phyloP scores from a whole-genome alignment of 2,329 filamentous ascomycete species.

The Hirsutella minnesotensis region DNA sequence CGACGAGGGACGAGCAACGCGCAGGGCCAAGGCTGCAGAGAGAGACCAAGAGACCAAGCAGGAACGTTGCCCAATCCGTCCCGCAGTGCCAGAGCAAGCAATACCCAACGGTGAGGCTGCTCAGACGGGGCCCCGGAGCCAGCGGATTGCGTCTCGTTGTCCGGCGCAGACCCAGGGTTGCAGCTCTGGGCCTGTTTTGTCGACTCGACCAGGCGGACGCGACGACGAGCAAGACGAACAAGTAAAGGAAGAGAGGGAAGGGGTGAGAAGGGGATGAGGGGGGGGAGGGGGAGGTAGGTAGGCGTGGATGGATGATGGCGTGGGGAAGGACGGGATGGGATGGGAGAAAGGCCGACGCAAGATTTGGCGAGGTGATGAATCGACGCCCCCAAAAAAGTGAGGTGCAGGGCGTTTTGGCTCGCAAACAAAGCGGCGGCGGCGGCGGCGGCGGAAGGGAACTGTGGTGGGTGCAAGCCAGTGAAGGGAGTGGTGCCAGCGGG shows the following conservation, averaged over 20 bases:
- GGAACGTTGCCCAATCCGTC: slow-evolving; percentile 8
- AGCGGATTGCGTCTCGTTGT: neutral
- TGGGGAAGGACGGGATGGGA: slow-evolving; percentile 16
- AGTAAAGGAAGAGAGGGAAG: slow-evolving; percentile 7
- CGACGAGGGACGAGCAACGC: slow-evolving; percentile 6
- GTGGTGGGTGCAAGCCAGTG: no score
- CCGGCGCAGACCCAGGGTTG: slow-evolving; percentile 2
- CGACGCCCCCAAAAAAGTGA: slow-evolving; percentile 14
- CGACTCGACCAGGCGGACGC: slow-evolving; percentile 2
- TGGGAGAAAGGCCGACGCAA: slow-evolving; percentile 7
- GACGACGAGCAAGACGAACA: slow-evolving; percentile 6
- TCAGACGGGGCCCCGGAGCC: neutral
- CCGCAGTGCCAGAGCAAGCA: slow-evolving; percentile 11
- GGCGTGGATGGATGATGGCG: slow-evolving; percentile 3
- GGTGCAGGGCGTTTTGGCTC: slow-evolving; percentile 10
- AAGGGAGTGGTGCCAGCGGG: neutral
- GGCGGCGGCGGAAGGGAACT: neutral
- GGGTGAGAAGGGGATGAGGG: slow-evolving; percentile 4
- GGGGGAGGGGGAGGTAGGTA: slow-evolving; percentile 7
- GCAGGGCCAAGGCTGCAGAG: neutral
- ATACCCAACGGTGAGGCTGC: slow-evolving; percentile 1
- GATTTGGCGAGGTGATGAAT: slow-evolving; percentile 19
- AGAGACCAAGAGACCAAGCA: slow-evolving; percentile 2
- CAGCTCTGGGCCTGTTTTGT: neutral
- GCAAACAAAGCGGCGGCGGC: neutral